Base-by-base conservation (phyloP, 1,139 yeast genomes). In the Geotrichum aggregatum region DNA sequence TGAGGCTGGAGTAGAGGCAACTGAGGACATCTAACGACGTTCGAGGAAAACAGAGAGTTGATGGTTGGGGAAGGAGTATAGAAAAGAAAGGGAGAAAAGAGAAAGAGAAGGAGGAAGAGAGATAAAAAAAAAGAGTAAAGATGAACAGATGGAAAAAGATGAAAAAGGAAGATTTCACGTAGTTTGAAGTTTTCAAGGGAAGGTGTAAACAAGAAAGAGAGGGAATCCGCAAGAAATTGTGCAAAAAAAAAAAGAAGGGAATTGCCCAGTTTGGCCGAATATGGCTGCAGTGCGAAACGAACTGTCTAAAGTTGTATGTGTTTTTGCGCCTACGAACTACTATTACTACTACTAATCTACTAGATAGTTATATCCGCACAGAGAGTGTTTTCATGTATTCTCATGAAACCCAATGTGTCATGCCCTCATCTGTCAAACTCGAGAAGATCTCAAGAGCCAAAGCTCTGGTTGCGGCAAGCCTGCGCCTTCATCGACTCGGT, bases 1-100 rank as follows among this genome's bases (percentile, higher is more conserved):
- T n/a, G 44, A 16, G 39, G 33, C 14, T 28, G 24, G 43, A 21
- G 49, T 45, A 21, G 19, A 16, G 26, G 16, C 34, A 35, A 21
- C 41, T 4, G 18, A 16, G 36, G 28, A 16, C 39, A 43, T 31
- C 33, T 43, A 43, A 43, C 34, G 22, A 19, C 44, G 21, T n/a
- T 21, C 7, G 13, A 13, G 28, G n/a, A 41, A 33, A 41, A 28
- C 11, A 41, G 26, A 26, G 21, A 13, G 19, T 2, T 7, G 19
- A 18, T 13, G 8, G 43, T 38, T 10, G 16, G 14, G n/a, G 21
- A 18, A 39, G n/a, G 33, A 14, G 22, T 21, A 18, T 16, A 30
- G 22, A 26, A 26, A 30, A 30, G 22, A 26, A 42, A 42, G 36
- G 16, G 24, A 21, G 28, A 44, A 13, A 10, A 33, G 31, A 44